Evolutionary conservation across 202 grass and related monocot genomes (phyloP).

Genomic region (Setaria italica): DNA sequence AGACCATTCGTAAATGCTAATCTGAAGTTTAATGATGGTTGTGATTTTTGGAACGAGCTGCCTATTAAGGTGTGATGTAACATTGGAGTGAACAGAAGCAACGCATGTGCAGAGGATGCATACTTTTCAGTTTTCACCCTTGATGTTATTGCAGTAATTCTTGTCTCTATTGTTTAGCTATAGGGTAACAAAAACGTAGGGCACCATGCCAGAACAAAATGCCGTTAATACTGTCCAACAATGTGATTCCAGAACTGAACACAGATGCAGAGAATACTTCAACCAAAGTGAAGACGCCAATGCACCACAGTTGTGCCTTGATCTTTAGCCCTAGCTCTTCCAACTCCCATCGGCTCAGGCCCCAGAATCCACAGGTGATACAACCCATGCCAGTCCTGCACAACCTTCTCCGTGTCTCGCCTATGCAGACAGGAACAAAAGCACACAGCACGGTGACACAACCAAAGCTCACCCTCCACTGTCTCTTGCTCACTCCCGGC

Average conservation of each 20-base stretch:
- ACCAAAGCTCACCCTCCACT: constrained; percentile 24
- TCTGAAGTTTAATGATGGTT: neutral
- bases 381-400: constrained; percentile 38
- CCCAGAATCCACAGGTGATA: constrained; percentile 43
- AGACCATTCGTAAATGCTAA: neutral
- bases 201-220: constrained; percentile 3
- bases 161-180: constrained; percentile 5
- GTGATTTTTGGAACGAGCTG: neutral
- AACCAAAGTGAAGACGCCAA: constrained; percentile 15
- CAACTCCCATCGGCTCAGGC: neutral
- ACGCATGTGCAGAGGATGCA: neutral
- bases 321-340: neutral
- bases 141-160: neutral
- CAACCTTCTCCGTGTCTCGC: constrained; percentile 27
- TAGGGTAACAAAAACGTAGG: constrained; percentile 26
- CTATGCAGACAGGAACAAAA: constrained; percentile 50
- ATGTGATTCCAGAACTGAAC: constrained; percentile 22
- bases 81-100: neutral
- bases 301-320: constrained; percentile 7
- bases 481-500: neutral
- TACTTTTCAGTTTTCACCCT: neutral
- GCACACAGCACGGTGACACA: constrained; percentile 42
- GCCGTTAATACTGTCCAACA: neutral
- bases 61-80: neutral
- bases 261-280: neutral